Conservation (phyloP, 495 filamentous ascomycete species). For the Tuber aestivum region DNA sequence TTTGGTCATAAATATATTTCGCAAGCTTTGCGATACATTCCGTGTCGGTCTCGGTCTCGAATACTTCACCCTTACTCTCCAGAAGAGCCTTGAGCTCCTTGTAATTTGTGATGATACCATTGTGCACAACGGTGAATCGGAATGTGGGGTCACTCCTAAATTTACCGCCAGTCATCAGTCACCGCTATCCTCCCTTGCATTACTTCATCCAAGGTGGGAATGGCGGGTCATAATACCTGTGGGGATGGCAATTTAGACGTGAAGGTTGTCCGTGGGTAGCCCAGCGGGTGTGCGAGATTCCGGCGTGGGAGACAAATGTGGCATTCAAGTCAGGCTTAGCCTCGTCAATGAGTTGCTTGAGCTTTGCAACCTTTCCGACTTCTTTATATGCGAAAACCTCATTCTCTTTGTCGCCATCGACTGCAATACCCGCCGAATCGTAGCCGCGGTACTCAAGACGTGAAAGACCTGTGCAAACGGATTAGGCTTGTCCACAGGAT, state of each 20-base stretch:
- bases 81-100: slow-evolving; percentile 95
- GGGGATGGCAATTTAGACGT: slow-evolving; percentile 92
- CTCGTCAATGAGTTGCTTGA: slow-evolving; percentile 85
- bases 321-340: slow-evolving; percentile 76
- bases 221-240: slow-evolving; percentile 67
- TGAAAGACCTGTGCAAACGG: slow-evolving; percentile 59
- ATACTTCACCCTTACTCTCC: slow-evolving; percentile 89
- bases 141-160: slow-evolving; percentile 63
- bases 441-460: slow-evolving; percentile 94
- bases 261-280: slow-evolving; percentile 94
- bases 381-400: slow-evolving; percentile 97
- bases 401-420: slow-evolving; percentile 98
- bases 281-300: slow-evolving; percentile 98
- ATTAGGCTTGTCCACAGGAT: slow-evolving; percentile 9
- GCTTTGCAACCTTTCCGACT: slow-evolving; percentile 95
- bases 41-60: slow-evolving; percentile 98
- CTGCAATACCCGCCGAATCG: slow-evolving; percentile 90
- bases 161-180: slow-evolving; percentile 9
- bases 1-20: slow-evolving; percentile 95
- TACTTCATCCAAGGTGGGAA: slow-evolving; percentile 14
- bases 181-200: slow-evolving; percentile 46
- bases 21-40: slow-evolving; percentile 98
- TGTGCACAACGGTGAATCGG: slow-evolving; percentile 97
- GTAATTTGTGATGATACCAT: slow-evolving; percentile 99
- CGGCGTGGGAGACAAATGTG: slow-evolving; percentile 92